These are phyloP conservation scores for Clathrus columnatus DNA, from an alignment of 768 basidiomycete species.

Conservation along the genomic window DNA sequence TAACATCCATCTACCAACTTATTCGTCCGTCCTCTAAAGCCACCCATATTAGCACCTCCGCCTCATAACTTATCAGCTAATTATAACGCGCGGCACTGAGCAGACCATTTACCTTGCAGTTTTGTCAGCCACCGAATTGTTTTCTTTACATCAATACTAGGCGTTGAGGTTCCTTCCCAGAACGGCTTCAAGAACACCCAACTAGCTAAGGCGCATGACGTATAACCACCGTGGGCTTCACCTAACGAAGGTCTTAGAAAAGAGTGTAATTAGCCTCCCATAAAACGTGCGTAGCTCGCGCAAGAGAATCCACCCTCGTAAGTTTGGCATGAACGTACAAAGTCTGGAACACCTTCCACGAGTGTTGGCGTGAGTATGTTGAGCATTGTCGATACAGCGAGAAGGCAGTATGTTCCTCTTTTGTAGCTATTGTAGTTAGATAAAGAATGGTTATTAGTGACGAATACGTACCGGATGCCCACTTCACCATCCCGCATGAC, in stretches of 20 bases:
- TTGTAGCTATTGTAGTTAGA: neutral
- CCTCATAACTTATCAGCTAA: conserved; percentile 28
- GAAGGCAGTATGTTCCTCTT: conserved; percentile 91
- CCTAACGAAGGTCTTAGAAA: conserved; percentile 69
- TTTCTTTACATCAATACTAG: conserved; percentile 7
- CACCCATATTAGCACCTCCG: conserved; percentile 71
- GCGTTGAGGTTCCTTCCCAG: neutral
- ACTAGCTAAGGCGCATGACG: conserved; percentile 84
- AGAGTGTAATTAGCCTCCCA: conserved; percentile 21
- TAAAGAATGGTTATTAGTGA: neutral
- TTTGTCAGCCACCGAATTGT: conserved; percentile 14
- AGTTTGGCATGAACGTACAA: conserved; percentile 87
- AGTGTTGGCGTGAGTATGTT: conserved; percentile 87
- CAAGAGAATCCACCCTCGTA: conserved; percentile 95
- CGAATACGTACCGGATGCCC: conserved; percentile 67
- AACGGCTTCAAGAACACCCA: conserved; percentile 71
- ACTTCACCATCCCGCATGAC: conserved; percentile 86
- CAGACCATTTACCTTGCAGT: conserved; percentile 1
- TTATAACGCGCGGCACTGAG: no score
- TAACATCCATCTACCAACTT: conserved; percentile 99
- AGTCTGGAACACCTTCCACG: conserved; percentile 61
- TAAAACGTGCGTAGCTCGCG: conserved; percentile 61
- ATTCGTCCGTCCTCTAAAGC: conserved; percentile 89
- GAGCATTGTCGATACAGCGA: conserved; percentile 74
- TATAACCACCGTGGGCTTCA: conserved; percentile 97